Percentiles rank a stretch among this genome's conserved stretches.
Conservation (phyloP, 176 grass and related monocot species). For the Paspalum vaginatum region DNA sequence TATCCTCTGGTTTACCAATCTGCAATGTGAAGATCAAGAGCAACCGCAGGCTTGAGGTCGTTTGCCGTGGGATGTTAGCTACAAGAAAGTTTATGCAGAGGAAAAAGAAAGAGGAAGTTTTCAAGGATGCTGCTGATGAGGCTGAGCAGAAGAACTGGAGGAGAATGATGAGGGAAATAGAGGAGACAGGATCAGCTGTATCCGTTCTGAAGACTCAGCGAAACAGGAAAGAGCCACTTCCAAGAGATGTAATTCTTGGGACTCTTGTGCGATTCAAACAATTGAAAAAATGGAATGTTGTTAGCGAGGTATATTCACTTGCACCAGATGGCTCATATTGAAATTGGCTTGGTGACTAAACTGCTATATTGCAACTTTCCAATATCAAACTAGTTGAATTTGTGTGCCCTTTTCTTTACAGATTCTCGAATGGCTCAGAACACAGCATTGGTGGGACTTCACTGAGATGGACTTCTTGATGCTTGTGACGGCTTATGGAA, state of each 20-base stretch:
- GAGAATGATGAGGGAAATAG: slow-evolving; percentile 87
- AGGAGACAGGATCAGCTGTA: slow-evolving; percentile 64
- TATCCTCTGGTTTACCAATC: slow-evolving; percentile 37
- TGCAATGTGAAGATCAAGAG: slow-evolving; percentile 52
- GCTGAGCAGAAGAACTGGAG: slow-evolving; percentile 80
- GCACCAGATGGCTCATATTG: slow-evolving; percentile 7
- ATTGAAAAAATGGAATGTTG: slow-evolving; percentile 88
- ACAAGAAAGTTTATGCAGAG: slow-evolving; percentile 88
- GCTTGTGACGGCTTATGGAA: slow-evolving; percentile 90
- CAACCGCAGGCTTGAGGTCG: slow-evolving; percentile 45
- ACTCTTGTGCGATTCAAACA: slow-evolving; percentile 90
- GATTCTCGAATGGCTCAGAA: slow-evolving; percentile 97
- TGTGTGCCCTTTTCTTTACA: slow-evolving; percentile 35
- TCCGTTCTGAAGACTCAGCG: slow-evolving; percentile 69
- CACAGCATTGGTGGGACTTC: slow-evolving; percentile 94
- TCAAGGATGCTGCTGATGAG: slow-evolving; percentile 73
- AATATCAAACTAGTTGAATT: slow-evolving; percentile 14
- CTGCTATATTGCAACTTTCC: neutral
- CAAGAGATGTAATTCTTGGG: slow-evolving; percentile 76
- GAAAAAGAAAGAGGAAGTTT: slow-evolving; percentile 71
- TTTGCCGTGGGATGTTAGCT: slow-evolving; percentile 74
- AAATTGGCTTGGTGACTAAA: slow-evolving; percentile 20
- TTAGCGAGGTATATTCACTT: slow-evolving; percentile 71
- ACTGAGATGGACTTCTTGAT: slow-evolving; percentile 93
- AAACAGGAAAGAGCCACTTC: slow-evolving; percentile 43